A percentile compares a stretch with the other conserved stretches of the same genome.
phyloP scores from a whole-genome alignment of 2,329 filamentous ascomycete species.

The Karstenula rhodostoma region DNA sequence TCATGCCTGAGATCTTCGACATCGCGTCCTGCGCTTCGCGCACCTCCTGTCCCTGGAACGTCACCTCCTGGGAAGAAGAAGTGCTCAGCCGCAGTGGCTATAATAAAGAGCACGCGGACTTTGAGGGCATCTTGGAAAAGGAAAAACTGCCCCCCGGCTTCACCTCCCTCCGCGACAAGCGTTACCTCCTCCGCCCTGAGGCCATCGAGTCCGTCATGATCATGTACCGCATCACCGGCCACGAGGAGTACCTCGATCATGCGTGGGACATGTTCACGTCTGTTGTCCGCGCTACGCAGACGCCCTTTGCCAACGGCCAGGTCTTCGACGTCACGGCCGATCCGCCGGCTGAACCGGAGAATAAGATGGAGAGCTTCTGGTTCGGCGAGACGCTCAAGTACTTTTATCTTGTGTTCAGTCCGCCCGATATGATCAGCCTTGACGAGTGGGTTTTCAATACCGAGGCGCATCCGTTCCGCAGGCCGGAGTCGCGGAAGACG shows the following conservation, averaged over 20 bases:
- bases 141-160: constrained; percentile 51
- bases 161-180: constrained; percentile 49
- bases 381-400: constrained; percentile 61
- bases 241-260: constrained; percentile 53
- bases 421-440: constrained; percentile 53
- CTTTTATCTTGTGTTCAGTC: constrained; percentile 58
- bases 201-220: constrained; percentile 68
- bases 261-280: constrained; percentile 60
- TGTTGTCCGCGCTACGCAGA: constrained; percentile 51
- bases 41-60: constrained; percentile 61
- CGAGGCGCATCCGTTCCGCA: constrained; percentile 58
- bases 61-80: constrained; percentile 58
- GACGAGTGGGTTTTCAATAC: constrained; percentile 61
- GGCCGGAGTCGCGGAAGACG: constrained; percentile 25
- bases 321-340: constrained; percentile 52
- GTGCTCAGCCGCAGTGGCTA: constrained; percentile 33
- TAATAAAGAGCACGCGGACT: constrained; percentile 24
- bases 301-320: constrained; percentile 54
- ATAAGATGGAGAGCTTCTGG: constrained; percentile 57
- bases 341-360: constrained; percentile 33
- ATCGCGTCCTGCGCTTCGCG: constrained; percentile 57
- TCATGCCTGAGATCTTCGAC: constrained; percentile 68
- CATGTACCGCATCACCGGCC: constrained; percentile 66
- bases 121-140: constrained; percentile 25
- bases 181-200: constrained; percentile 61